Evolutionary conservation across 2,329 filamentous ascomycete genomes (phyloP), one percentile per base, ranked within the genome.

Genomic region (Dendrostoma leiphaemia): DNA sequence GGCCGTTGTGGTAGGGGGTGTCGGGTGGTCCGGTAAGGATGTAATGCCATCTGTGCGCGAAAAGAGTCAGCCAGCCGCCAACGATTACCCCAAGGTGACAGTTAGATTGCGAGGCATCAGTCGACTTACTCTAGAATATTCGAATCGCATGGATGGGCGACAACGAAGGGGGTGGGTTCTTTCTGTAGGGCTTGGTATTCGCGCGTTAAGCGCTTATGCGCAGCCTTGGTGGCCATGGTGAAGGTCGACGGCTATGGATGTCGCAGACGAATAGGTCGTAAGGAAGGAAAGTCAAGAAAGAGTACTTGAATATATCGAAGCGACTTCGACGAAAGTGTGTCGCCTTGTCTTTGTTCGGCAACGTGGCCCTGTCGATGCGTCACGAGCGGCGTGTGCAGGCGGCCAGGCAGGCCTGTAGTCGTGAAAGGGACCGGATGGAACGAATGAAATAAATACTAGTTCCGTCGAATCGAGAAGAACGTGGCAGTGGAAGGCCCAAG

Each of bases 21-120:
- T 92, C 84, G 58, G 95, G 91, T 31, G 94, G 93, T 2, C 94
- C 94, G 34, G 92, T 97, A 62, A 97, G 89, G 67, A 97, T 90
- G 75, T 95, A 96, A 74, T 96, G 91, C 91, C 91, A 96, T 74
- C 87, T 89, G 65, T 31, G 48, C 41, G 48, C 48, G 57, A 50
- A 59, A 54, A 43, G 41, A 23, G 57, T 65, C 53, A 60, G 48
- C 34, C 23, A 46, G 4, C 15, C 31, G 13, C 46, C 48, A 48
- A 38, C 19, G 7, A 32, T 21, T 21, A 24, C 21, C 8, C 10
- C 17, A n/a, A 29, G 32, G 40, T 31, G 15, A 28, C 5, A 29
- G 23, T n/a, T 29, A 63, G 46, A 60, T 60, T 41, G 51, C 47
- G 23, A 23, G 35, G 24, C 19, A 37, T 8, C 17, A 28, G 17